Base-by-base conservation (phyloP, 371 early-diverging fungal species). In the Saksenaea oblongispora region DNA sequence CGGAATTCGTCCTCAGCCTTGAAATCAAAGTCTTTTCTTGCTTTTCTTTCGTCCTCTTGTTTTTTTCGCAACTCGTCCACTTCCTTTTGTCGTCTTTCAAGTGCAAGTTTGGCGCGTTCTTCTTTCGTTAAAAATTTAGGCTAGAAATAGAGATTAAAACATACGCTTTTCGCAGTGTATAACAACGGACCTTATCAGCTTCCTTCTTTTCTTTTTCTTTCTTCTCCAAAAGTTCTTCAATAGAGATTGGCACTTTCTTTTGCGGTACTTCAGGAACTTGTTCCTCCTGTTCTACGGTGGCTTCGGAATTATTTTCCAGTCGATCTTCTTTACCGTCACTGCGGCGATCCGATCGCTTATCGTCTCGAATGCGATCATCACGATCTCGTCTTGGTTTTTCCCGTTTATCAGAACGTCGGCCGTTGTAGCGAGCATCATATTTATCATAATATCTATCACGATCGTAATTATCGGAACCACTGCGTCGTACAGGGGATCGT, bases 71-170 rank as follows among this genome's bases (percentile, higher is more conserved):
- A 65, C 27, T 86, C 89, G 58, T 94, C 94, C 0, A 94, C 94
- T 66, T 95, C 93, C 59, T 86, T 84, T 70, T 92, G 90, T 31
- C 94, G 81, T 35, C 83, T 82, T 60, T 95, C 93, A 53, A 98
- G 69, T 1, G 98, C 98, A 17, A 93, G 56, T 62, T 90, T 82
- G 4, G 90, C 92, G n/a, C 98, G 86, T 69, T 98, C 92, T 70
- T 91, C 95, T 71, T 97, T 97, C 13, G 93, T 91, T 61, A 98
- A 67, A 59, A 97, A 98, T 64, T 89, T 91, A 0, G 94, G 93
- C 87, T 89, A 83, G 37, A 31, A 14, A 51, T 24, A 34, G n/a
- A 39, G 8, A 51, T 10, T 22, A 39, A 1, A 22, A 31, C 35
- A 13, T 26, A 53, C 51, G 0, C 1, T 15, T 41, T 28, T 17